Conservation (phyloP, 208 protist species). For the Leishmania tarentolae region DNA sequence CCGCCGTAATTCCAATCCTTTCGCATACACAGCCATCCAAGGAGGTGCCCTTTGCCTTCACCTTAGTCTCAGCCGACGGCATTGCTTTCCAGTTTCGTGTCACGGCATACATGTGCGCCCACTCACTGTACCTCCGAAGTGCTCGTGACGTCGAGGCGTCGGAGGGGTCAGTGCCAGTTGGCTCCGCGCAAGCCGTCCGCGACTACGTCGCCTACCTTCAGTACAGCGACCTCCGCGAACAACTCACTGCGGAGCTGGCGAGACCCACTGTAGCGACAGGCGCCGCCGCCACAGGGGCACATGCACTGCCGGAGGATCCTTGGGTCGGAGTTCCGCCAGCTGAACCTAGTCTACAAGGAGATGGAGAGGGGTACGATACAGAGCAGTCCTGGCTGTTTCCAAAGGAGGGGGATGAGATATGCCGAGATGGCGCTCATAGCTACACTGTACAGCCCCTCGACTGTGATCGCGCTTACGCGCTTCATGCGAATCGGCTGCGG, state of each 20-base stretch:
- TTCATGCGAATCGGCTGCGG: slow-evolving; percentile 4
- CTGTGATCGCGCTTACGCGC: slow-evolving; percentile 27
- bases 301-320: background rate
- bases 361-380: background rate
- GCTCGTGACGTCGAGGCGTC: slow-evolving; percentile 43
- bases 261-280: background rate
- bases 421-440: background rate
- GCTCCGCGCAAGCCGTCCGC: slow-evolving; percentile 34
- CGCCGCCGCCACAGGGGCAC: background rate
- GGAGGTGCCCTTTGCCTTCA: slow-evolving; percentile 20
- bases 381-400: background rate
- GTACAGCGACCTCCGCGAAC: slow-evolving; percentile 17
- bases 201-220: slow-evolving; percentile 51
- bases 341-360: background rate
- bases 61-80: slow-evolving; percentile 37
- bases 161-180: slow-evolving; percentile 48
- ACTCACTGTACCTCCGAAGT: slow-evolving; percentile 46
- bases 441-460: slow-evolving; percentile 21
- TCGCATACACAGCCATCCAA: background rate
- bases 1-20: background rate
- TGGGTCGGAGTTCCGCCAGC: background rate
- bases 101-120: slow-evolving; percentile 20
- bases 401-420: background rate
- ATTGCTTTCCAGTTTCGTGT: slow-evolving; percentile 10
- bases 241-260: slow-evolving; percentile 26